These are phyloP conservation scores for Oryza glaberrima DNA, from an alignment of 176 grass and related monocot genomes.

Conservation along the genomic window DNA sequence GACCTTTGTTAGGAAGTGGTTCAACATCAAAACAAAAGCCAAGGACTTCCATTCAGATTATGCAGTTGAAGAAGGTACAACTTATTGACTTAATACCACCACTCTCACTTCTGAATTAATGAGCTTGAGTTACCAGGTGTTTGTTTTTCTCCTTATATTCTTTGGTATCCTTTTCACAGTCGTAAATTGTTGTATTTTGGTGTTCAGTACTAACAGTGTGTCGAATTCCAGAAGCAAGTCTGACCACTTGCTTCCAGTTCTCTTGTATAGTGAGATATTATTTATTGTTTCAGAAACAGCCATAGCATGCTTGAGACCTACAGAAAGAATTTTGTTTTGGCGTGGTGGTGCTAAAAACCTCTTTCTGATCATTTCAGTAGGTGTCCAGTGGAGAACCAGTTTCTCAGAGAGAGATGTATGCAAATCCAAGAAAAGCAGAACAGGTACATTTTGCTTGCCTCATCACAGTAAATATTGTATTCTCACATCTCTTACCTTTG, in stretches of 20 bases:
- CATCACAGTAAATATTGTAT: conserved; percentile 38
- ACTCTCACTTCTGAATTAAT: background rate
- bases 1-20: conserved; percentile 90
- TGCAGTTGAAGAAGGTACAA: conserved; percentile 61
- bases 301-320: conserved; percentile 31
- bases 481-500: conserved; percentile 6
- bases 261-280: background rate
- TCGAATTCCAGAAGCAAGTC: conserved; percentile 26
- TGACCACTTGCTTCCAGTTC: conserved; percentile 29
- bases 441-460: conserved; percentile 57
- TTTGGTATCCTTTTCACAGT: background rate
- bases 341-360: conserved; percentile 31
- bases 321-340: conserved; percentile 31
- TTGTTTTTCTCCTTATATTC: background rate
- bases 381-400: conserved; percentile 60
- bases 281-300: conserved; percentile 37
- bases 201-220: conserved; percentile 21
- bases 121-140: background rate
- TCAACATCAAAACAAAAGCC: conserved; percentile 91
- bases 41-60: conserved; percentile 80
- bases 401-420: conserved; percentile 80
- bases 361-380: conserved; percentile 55
- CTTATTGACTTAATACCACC: conserved; percentile 20
- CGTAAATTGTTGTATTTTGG: background rate
- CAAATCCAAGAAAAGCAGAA: conserved; percentile 89